Percentiles rank a stretch among this genome's conserved stretches.
These are phyloP conservation scores for Cadophora malorum DNA, from an alignment of 2,329 filamentous ascomycete genomes.

Conservation along the genomic window DNA sequence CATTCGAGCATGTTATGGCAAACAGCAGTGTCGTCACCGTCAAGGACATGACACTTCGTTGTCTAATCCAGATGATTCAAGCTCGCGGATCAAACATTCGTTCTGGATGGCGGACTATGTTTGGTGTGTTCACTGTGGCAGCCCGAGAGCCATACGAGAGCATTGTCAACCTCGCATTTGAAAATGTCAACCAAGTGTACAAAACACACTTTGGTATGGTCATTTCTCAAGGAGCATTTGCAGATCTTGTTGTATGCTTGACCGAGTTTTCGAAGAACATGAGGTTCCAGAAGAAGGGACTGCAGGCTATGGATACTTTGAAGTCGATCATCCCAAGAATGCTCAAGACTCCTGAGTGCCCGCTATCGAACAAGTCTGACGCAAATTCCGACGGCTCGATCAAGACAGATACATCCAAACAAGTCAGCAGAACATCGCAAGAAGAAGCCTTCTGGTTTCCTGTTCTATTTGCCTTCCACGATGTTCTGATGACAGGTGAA, in stretches of 20 bases:
- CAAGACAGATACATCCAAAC: slow-evolving; percentile 52
- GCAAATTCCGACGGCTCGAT: slow-evolving; percentile 47
- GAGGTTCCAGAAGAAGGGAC: slow-evolving; percentile 97
- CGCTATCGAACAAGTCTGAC: slow-evolving; percentile 71
- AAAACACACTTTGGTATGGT: slow-evolving; percentile 95
- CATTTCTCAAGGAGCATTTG: slow-evolving; percentile 95
- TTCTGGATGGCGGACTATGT: slow-evolving; percentile 99
- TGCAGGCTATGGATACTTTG: slow-evolving; percentile 93
- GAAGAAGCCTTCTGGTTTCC: slow-evolving; percentile 99
- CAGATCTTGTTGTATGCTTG: slow-evolving; percentile 92
- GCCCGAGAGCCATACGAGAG: slow-evolving; percentile 91
- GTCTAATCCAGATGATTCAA: slow-evolving; percentile 99
- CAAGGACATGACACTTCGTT: slow-evolving; percentile 96
- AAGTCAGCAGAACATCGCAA: slow-evolving; percentile 80
- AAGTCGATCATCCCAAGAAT: slow-evolving; percentile 94
- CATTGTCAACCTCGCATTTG: slow-evolving; percentile 95
- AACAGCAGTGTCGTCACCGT: slow-evolving; percentile 91
- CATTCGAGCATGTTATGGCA: slow-evolving; percentile 95
- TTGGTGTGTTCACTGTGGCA: slow-evolving; percentile 96
- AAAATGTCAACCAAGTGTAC: slow-evolving; percentile 96
- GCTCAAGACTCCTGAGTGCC: slow-evolving; percentile 94
- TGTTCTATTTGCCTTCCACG: slow-evolving; percentile 96
- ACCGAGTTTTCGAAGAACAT: slow-evolving; percentile 99
- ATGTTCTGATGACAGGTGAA: slow-evolving; percentile 98
- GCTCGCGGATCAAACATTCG: slow-evolving; percentile 95